Base-by-base conservation (phyloP, 805 yeast genomes). In the Teunomyces kruisii region DNA sequence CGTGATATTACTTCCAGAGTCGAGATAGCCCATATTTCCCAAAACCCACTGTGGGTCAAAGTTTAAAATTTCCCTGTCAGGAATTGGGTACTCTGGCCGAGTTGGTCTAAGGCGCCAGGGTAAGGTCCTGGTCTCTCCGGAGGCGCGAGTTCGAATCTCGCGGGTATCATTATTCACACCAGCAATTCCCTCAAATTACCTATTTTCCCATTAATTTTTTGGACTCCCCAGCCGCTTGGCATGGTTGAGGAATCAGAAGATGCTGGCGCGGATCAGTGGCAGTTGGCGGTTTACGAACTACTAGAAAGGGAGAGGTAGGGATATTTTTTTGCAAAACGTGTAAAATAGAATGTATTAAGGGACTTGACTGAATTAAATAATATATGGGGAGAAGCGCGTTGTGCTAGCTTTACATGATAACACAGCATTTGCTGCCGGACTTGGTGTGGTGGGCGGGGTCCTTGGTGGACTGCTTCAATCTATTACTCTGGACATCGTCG, bases 71-170 rank as follows among this genome's bases (percentile, higher is more conserved):
- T 17, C 6, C 27, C 9, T 14, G 3, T 17, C 58, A 61, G 65
- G 67, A 61, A 63, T 62, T 63, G 67, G 70, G 68, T 61, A 65
- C 67, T 64, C 68, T 65, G 70, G 70, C 69, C 70, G 70, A 65
- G 70, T 62, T 59, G 70, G 70, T 65, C 69, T 65, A 65, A 65
- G 70, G 69, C 71, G 71, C 68, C 71, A 65, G 71, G 71, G 71
- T 65, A 65, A 65, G 71, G 71, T 65, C 71, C 71, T 65, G 71
- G 68, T 66, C 71, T 66, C 71, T 63, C 61, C 68, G 69, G 71
- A 65, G 71, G 71, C 71, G 68, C 70, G 71, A 64, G 71, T 66
- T 66, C 71, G 69, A 66, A 66, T 64, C 71, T 64, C 71, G 70
- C 68, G 67, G 69, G 67, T 64, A 61, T 64, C 70, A 63, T 54